These are phyloP conservation scores for Colletotrichum scovillei DNA, from an alignment of 2,329 filamentous ascomycete species.

Conservation along the genomic window DNA sequence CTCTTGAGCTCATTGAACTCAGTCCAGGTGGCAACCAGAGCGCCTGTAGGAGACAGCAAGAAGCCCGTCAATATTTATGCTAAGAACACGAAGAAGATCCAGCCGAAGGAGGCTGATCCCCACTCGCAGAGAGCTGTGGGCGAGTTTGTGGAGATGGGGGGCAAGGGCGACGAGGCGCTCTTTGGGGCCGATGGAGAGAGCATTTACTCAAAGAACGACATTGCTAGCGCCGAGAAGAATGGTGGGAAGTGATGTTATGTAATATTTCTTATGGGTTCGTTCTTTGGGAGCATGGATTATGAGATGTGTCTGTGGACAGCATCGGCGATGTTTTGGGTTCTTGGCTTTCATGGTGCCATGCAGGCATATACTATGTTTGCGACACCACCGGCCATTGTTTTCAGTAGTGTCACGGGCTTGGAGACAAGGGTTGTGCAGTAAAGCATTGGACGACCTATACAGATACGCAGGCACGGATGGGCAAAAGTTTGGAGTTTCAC, in stretches of 20 bases:
- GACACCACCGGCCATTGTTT: neutral
- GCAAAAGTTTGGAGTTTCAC: constrained; percentile 16
- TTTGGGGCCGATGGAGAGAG: constrained; percentile 73
- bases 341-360: neutral
- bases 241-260: constrained; percentile 37
- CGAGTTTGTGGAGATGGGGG: constrained; percentile 88
- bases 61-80: constrained; percentile 78
- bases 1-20: constrained; percentile 85
- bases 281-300: constrained; percentile 11
- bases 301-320: neutral
- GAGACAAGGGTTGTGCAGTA: neutral
- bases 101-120: constrained; percentile 73
- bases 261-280: neutral
- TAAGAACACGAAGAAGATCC: constrained; percentile 68
- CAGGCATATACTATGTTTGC: neutral
- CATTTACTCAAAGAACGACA: constrained; percentile 58
- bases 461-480: neutral
- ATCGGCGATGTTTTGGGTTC: neutral
- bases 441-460: neutral
- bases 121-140: constrained; percentile 70
- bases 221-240: constrained; percentile 45
- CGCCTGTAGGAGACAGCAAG: constrained; percentile 50
- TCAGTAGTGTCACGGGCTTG: neutral
- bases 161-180: constrained; percentile 84
- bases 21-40: constrained; percentile 67